These are phyloP conservation scores for Globisporangium recalcitrans DNA, from an alignment of 352 stramenopile species.

Conservation along the genomic window DNA sequence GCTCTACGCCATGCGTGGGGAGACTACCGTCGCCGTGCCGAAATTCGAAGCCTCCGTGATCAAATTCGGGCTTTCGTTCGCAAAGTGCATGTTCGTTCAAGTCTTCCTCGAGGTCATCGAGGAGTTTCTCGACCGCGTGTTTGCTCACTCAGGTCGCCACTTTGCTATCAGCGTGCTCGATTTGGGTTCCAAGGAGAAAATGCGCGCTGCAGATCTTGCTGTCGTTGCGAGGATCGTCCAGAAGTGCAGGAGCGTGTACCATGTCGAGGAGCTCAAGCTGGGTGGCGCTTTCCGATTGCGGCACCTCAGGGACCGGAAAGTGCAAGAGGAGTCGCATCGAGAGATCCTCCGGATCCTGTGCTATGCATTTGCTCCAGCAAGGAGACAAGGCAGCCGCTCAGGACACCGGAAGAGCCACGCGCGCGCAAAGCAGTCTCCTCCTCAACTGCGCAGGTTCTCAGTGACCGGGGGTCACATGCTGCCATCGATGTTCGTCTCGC, in stretches of 20 bases:
- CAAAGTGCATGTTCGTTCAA: background rate
- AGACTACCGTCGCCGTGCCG: too few species aligned
- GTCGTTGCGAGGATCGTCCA: conserved; percentile 12
- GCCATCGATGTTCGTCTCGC: background rate
- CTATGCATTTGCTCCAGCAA: background rate
- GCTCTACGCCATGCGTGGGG: too few species aligned
- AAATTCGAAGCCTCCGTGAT: background rate
- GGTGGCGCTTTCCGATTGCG: background rate
- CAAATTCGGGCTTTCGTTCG: background rate
- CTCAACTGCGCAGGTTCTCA: background rate
- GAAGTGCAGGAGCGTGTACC: background rate
- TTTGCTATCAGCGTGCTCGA: conserved; percentile 1
- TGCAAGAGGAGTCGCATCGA: background rate
- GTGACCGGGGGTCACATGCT: background rate
- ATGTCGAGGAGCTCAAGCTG: conserved; percentile 4
- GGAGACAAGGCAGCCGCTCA: too few species aligned
- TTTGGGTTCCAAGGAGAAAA: background rate
- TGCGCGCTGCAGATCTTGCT: conserved; percentile 8
- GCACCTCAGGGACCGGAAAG: too few species aligned
- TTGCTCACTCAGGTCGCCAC: background rate
- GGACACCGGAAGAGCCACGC: too few species aligned
- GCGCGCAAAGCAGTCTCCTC: too few species aligned
- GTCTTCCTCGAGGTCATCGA: conserved; percentile 3
- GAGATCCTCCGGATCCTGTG: background rate
- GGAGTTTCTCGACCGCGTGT: conserved; percentile 10